Percentiles rank a stretch among this genome's conserved stretches.
phyloP scores from a whole-genome alignment of 1,139 yeast genomes.

The Suhomyces wounanorum region DNA sequence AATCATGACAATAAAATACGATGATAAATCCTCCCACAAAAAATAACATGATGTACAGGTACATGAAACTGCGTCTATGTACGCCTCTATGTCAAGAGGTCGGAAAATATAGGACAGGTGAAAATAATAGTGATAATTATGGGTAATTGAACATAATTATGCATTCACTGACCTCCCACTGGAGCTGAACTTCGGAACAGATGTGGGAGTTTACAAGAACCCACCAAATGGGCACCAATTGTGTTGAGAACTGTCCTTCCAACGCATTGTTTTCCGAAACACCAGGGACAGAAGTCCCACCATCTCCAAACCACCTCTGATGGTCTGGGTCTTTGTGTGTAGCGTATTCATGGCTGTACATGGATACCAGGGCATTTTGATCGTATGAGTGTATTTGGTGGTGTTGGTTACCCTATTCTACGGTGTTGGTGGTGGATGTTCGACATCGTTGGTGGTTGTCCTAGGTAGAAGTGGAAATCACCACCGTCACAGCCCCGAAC shows the following conservation, averaged over 20 bases:
- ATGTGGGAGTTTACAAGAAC: neutral
- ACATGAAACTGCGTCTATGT: neutral
- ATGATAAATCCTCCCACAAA: neutral
- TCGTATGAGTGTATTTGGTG: too few relatives aligned
- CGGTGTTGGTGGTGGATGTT: too few relatives aligned
- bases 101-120: neutral
- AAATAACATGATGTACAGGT: constrained; percentile 1
- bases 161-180: neutral
- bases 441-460: too few relatives aligned
- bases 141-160: neutral
- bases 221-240: too few relatives aligned
- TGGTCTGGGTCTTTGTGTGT: too few relatives aligned
- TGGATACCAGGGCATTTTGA: too few relatives aligned
- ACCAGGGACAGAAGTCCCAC: neutral
- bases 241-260: too few relatives aligned
- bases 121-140: neutral
- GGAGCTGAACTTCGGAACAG: neutral
- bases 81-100: neutral
- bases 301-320: too few relatives aligned
- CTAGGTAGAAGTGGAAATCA: neutral
- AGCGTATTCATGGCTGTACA: too few relatives aligned
- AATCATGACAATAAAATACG: constrained; percentile 2
- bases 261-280: too few relatives aligned
- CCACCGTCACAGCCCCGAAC: neutral
- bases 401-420: too few relatives aligned